Base-by-base conservation (phyloP, 371 early-diverging fungal species). In the Mycotypha africana region DNA sequence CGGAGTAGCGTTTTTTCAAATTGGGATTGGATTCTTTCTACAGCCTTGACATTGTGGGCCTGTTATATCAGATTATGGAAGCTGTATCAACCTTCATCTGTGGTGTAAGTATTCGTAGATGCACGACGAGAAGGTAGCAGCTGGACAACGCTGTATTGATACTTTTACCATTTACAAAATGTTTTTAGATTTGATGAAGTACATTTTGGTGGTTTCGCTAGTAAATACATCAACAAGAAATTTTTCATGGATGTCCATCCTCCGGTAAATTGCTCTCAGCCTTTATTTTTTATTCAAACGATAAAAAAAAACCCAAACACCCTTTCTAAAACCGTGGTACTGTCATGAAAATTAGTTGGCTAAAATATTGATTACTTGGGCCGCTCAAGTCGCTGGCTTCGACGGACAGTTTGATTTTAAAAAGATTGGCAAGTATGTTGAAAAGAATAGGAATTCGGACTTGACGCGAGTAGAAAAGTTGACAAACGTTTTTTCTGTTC, bases 161-260 rank as follows among this genome's bases (percentile, higher is more conserved):
- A 11, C 14, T 15, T 2, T 4, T 20, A 22, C 0, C 32, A 10
- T 21, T 45, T 2, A 19, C 7, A 19, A 39, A n/a, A 39, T 24
- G 10, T 5, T 4, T 23, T 2, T 15, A 73, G 69, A 1, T 91
- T 91, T 59, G 96, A 96, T 70, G 99, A 99, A 69, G 99, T 98
- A 12, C 99, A 99, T 62, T 99, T 99, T 81, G 99, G 99, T 41
- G 97, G 97, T 56, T 99, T 98, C 70, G 91, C 96, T 8, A 81
- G 84, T 31, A 92, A 89, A 64, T 99, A 99, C 59, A 65, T 99
- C 25, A 78, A 83, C 11, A 75, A 94, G 11, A 74, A 81, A 47
- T 99, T 93, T 72, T 98, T 87, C 70, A 97, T 99, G 76, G 99
- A 99, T 63, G 98, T 99, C 16, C 64, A 64, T 50, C 64, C 64